These are phyloP conservation scores for Pilatotrama ljubarskyi DNA, from an alignment of 768 basidiomycete genomes.

Conservation along the genomic window DNA sequence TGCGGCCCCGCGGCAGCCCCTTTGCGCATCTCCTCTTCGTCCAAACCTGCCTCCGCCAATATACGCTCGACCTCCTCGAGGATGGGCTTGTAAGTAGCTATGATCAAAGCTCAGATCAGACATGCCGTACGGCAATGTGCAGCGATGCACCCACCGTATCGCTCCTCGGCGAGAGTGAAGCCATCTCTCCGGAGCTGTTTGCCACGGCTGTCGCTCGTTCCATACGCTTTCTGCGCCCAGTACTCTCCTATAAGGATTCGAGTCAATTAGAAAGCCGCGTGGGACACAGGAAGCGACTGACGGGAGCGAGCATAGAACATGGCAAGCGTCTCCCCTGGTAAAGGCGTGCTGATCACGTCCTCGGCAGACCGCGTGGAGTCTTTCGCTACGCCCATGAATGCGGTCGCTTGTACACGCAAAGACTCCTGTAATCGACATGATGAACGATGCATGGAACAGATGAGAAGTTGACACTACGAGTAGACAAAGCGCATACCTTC, in stretches of 20 bases:
- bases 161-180: slow-evolving; percentile 71
- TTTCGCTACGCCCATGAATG: slow-evolving; percentile 66
- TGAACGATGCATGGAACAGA: no score
- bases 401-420: slow-evolving; percentile 44
- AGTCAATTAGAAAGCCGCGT: neutral
- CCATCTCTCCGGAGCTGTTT: slow-evolving; percentile 79
- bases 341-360: slow-evolving; percentile 74
- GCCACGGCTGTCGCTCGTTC: slow-evolving; percentile 61
- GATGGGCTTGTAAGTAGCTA: slow-evolving; percentile 80
- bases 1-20: slow-evolving; percentile 47
- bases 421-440: slow-evolving; percentile 30
- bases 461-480: no score
- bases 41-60: slow-evolving; percentile 78
- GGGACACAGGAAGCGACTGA: slow-evolving; percentile 35
- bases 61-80: slow-evolving; percentile 83
- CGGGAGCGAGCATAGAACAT: slow-evolving; percentile 82
- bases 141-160: slow-evolving; percentile 54
- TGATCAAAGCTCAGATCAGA: neutral
- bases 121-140: neutral
- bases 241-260: slow-evolving; percentile 54
- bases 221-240: slow-evolving; percentile 76
- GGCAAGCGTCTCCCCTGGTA: slow-evolving; percentile 82
- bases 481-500: slow-evolving; percentile 10
- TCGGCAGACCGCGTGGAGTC: slow-evolving; percentile 62
- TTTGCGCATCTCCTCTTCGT: slow-evolving; percentile 76